These are phyloP conservation scores for Verticillium albo-atrum DNA, from an alignment of 2,329 filamentous ascomycete species.

Conservation along the genomic window DNA sequence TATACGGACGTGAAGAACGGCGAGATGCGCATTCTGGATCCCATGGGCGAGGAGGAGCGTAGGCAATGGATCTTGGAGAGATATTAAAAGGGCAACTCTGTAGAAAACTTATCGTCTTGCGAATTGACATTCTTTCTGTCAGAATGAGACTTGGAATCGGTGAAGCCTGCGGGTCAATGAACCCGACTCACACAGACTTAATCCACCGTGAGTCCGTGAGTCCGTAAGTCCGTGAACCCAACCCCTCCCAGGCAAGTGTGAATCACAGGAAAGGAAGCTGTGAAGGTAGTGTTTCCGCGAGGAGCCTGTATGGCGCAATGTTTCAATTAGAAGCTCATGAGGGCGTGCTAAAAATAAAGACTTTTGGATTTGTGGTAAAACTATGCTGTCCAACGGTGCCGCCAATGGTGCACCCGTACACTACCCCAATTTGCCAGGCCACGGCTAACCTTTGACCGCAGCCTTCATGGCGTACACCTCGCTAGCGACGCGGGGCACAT, in stretches of 20 bases:
- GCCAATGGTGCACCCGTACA: neutral
- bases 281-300: neutral
- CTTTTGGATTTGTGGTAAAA: neutral
- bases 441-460: neutral
- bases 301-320: neutral
- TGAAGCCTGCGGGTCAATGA: neutral
- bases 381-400: neutral
- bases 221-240: neutral
- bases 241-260: neutral
- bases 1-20: conserved; percentile 56
- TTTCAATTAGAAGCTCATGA: neutral
- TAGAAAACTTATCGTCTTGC: conserved; percentile 19
- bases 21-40: conserved; percentile 47
- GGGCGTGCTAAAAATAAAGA: neutral
- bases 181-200: neutral
- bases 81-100: conserved; percentile 46
- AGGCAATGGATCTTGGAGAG: conserved; percentile 60
- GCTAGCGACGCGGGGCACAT: neutral
- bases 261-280: neutral
- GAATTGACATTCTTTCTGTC: neutral
- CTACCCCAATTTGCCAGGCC: neutral
- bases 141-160: neutral
- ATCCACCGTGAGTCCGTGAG: neutral
- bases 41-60: conserved; percentile 42
- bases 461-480: neutral